Evolutionary conservation across 2,329 filamentous ascomycete genomes (phyloP), one percentile per base, ranked within the genome.

Genomic region (Myriosclerotinia duriaeana): DNA sequence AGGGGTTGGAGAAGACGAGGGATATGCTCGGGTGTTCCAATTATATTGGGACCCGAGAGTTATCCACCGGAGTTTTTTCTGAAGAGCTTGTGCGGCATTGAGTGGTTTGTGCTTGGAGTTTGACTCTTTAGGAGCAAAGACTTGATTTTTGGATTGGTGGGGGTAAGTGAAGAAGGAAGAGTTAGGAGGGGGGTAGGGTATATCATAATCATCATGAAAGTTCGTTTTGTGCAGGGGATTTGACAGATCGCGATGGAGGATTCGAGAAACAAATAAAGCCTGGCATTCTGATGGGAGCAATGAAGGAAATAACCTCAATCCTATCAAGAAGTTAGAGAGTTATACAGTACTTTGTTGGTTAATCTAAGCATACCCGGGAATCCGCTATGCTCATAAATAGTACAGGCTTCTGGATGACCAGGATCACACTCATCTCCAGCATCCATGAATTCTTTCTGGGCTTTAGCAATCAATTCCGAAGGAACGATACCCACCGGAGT

Each of bases 11-110:
- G 78, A 70, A 5, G 83, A 81, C 2, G 81, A 77, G 0, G 93
- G 91, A 74, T 98, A 98, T 9, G 86, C 80, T 70, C 96, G 93
- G 63, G 87, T 85, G 0, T 92, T 94, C 95, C 94, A 97, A 79
- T 98, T 90, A 77, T 98, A 98, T 78, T 98, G 94, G 0, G 92
- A 92, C 56, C 94, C 94, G 1, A 98, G 85, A 0, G 94, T 98
- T 38, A 96, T 86, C 94, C 94, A 98, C 70, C 94, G 91, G 36
- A 98, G 85, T 69, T 92, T 93, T 69, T 89, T 90, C 66, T 88
- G 85, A 38, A 98, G 82, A 54, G 95, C 86, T 74, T 89, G 89
- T 53, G 85, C 81, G 61, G 90, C 81, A 6, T 87, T 84, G 8
- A 97, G 81, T 1, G 91, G 84, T 70, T 89, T 91, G 78, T 97